Base-by-base conservation (phyloP, 2,329 filamentous ascomycete genomes). In the Paraphaeosphaeria minitans region DNA sequence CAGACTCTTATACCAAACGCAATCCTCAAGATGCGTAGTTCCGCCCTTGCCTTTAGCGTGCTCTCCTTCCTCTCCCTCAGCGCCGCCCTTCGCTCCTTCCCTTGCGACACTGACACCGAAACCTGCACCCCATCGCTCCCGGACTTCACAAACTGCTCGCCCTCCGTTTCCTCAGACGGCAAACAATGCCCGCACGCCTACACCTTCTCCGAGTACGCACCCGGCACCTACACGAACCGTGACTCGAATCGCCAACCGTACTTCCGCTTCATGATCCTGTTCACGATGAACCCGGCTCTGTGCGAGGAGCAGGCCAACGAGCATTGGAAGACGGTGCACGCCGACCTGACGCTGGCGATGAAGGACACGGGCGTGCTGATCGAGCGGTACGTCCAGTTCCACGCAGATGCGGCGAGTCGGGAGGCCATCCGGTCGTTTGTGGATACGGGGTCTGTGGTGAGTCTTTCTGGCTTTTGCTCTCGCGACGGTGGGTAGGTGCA, bases 381-480 rank as follows among this genome's bases (percentile, higher is more conserved):
- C 1, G n/a, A 53, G 22, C 46, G 63, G 43, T 65, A 66, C 29
- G 53, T 56, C 9, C 61, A 67, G 58, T 61, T 64, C 22, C 64
- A 66, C 16, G 56, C 61, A 47, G 57, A 56, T 27, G 2, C 27
- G 8, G 19, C 49, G n/a, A 55, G 58, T 41, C 51, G 50, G 4
- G 31, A 57, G 1, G 42, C 43, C 21, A 49, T 64, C 14, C 47
- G 41, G 22, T 49, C 43, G 1, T 50, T 65, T 0, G 24, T 65
- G 1, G 45, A 35, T 22, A 42, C 37, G 6, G 37, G 22, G 14
- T 31, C 37, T 16, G 24, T 53, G 50, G 29, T 31, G 29, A 31
- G 29, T 31, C 5, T 6, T 10, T 31, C 29, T 31, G 10, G 4
- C 29, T 8, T 31, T 31, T 10, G 2, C 9, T 31, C 9, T 31